These are phyloP conservation scores for Triangularia verruculosa DNA, from an alignment of 2,329 filamentous ascomycete species.

Conservation along the genomic window DNA sequence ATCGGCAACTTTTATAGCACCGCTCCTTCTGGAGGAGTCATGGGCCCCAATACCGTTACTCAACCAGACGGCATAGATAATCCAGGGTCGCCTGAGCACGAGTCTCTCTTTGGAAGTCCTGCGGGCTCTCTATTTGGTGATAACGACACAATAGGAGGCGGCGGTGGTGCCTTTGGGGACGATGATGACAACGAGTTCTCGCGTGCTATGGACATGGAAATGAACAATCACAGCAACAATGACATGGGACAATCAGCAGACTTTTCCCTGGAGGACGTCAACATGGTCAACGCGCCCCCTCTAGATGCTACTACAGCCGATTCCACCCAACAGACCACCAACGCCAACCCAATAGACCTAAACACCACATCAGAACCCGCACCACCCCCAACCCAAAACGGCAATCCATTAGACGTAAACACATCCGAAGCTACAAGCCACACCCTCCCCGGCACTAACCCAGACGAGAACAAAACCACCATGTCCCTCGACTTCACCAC, in stretches of 20 bases:
- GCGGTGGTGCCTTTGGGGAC: conserved; percentile 61
- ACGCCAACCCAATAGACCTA: background rate
- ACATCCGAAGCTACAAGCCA: conserved; percentile 6
- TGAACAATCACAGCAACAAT: conserved; percentile 39
- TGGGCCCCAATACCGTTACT: conserved; percentile 26
- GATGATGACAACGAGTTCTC: conserved; percentile 86
- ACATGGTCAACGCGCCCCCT: conserved; percentile 6
- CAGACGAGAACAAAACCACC: background rate
- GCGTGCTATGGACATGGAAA: conserved; percentile 61
- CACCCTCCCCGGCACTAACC: conserved; percentile 2
- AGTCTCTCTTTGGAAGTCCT: conserved; percentile 78
- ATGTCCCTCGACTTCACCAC: background rate
- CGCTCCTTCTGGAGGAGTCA: conserved; percentile 32
- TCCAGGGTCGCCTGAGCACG: conserved; percentile 61
- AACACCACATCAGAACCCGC: background rate
- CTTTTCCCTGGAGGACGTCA: conserved; percentile 34
- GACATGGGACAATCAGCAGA: conserved; percentile 42
- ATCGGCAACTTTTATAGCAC: conserved; percentile 50
- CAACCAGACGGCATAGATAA: conserved; percentile 17
- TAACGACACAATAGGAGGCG: conserved; percentile 54
- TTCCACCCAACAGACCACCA: conserved; percentile 10
- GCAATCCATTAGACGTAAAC: conserved; percentile 9
- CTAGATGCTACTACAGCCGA: background rate
- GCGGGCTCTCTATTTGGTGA: conserved; percentile 88
- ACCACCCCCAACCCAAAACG: background rate